Evolutionary conservation across 768 basidiomycete species (phyloP).

Genomic region (Termitomyces sp.): DNA sequence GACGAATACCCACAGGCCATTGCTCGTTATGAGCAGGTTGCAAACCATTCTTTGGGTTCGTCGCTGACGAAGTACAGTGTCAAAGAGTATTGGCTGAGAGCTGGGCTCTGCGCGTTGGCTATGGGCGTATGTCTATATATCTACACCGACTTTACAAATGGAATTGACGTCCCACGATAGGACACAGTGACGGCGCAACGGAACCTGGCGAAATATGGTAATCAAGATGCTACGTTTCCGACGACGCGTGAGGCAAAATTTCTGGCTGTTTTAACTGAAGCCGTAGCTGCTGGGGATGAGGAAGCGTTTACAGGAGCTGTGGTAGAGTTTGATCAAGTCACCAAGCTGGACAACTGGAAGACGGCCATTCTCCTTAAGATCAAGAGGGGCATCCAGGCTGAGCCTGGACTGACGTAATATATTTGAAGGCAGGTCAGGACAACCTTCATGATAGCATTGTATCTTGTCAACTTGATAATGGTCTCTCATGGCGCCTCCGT

Average conservation of each 20-base stretch:
- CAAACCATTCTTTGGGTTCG: constrained; percentile 73
- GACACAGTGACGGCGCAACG: constrained; percentile 81
- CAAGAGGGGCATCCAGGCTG: constrained; percentile 70
- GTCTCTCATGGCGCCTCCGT: too few species aligned
- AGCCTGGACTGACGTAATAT: constrained; percentile 31
- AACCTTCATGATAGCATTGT: neutral
- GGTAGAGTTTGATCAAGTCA: constrained; percentile 89
- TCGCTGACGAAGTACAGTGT: constrained; percentile 96
- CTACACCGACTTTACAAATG: neutral
- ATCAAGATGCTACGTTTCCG: constrained; percentile 80
- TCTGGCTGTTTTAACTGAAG: constrained; percentile 69
- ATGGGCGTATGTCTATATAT: constrained; percentile 57
- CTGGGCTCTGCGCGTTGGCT: constrained; percentile 84
- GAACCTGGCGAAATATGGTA: constrained; percentile 70
- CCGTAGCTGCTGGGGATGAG: constrained; percentile 43
- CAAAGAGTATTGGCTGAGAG: constrained; percentile 94
- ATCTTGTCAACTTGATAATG: neutral
- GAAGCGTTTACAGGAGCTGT: constrained; percentile 79
- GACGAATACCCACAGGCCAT: constrained; percentile 85
- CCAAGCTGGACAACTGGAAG: constrained; percentile 95
- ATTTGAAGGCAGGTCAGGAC: neutral
- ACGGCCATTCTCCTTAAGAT: constrained; percentile 86
- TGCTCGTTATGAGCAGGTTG: constrained; percentile 85
- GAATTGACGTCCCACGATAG: constrained; percentile 31
- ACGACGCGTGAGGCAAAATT: constrained; percentile 94